phyloP scores from a whole-genome alignment of 1,284 basidiomycete genomes.

The Schizophyllum amplum region DNA sequence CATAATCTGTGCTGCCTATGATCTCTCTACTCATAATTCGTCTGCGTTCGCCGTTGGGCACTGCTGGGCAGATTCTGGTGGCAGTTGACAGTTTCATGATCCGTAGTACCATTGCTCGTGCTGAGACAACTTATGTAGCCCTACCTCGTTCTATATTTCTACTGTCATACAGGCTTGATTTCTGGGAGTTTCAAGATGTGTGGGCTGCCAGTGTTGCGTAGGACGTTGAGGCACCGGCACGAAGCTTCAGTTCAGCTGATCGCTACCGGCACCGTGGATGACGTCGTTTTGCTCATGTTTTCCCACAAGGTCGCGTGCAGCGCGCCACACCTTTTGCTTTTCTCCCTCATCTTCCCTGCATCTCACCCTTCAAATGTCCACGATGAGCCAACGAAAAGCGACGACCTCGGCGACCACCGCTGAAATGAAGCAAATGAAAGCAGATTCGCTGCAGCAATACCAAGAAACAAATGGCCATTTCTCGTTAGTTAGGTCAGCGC shows the following conservation, averaged over 20 bases:
- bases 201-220: too few relatives aligned
- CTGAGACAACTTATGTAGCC: too few relatives aligned
- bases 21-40: too few relatives aligned
- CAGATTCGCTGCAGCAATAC: conserved; percentile 65
- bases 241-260: background rate
- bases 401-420: background rate
- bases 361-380: background rate
- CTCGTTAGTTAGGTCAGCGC: conserved; percentile 79
- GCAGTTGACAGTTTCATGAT: too few relatives aligned
- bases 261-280: background rate
- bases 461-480: conserved; percentile 88
- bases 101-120: too few relatives aligned
- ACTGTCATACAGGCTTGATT: too few relatives aligned
- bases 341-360: background rate
- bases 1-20: too few relatives aligned
- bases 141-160: too few relatives aligned
- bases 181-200: too few relatives aligned
- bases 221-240: background rate
- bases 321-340: background rate
- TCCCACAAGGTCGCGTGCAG: background rate
- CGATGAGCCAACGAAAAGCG: background rate
- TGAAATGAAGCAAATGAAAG: background rate
- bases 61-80: too few relatives aligned
- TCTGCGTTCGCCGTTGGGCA: too few relatives aligned
- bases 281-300: background rate